These are phyloP conservation scores for Aspergillus luchuensis DNA, from an alignment of 2,329 filamentous ascomycete genomes.

Conservation along the genomic window DNA sequence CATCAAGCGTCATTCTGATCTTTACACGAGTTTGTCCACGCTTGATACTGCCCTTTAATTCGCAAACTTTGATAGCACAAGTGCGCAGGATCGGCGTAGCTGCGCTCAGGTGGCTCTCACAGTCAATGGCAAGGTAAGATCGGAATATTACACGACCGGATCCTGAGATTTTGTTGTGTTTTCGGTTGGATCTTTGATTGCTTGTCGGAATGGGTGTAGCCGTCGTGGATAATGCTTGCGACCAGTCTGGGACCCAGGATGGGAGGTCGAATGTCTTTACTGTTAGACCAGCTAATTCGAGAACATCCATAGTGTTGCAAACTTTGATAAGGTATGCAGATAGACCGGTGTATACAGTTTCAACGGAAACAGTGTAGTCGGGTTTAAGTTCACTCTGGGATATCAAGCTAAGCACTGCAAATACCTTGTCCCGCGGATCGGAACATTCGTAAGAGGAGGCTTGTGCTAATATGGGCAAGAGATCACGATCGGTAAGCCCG, in stretches of 20 bases:
- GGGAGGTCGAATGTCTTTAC: background rate
- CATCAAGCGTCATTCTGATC: background rate
- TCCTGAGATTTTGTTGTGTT: background rate
- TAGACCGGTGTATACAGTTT: background rate
- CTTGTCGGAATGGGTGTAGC: background rate
- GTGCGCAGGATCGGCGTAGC: background rate
- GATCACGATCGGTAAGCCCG: background rate
- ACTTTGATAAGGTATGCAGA: background rate
- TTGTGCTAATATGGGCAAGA: background rate
- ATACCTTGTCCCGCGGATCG: slow-evolving; percentile 10
- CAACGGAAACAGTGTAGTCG: slow-evolving; percentile 3
- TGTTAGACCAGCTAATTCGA: background rate
- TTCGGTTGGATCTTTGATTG: background rate
- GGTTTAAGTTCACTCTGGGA: background rate
- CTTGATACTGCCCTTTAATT: background rate
- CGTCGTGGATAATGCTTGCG: background rate
- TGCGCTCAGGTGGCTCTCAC: background rate
- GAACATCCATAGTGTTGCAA: background rate
- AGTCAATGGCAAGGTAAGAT: background rate
- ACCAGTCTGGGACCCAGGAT: slow-evolving; percentile 13
- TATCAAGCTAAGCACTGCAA: slow-evolving; percentile 1
- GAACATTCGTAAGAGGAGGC: slow-evolving; percentile 1
- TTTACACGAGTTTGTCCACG: background rate
- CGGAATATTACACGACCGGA: background rate
- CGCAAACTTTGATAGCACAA: background rate